Conservation (phyloP, 140 eudicot species). For the Stevia rebaudiana region DNA sequence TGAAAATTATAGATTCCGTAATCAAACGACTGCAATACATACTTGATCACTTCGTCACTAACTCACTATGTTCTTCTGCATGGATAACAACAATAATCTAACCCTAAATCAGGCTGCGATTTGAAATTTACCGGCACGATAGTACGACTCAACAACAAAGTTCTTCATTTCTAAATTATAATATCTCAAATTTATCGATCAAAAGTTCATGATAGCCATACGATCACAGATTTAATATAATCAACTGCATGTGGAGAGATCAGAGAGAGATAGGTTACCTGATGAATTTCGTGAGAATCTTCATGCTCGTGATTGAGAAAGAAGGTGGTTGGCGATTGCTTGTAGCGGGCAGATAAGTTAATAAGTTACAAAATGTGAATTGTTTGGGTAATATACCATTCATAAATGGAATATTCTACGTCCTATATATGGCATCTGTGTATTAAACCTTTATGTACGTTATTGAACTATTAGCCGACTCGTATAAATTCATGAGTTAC, state of each 20-base stretch:
- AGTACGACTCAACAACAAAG: neutral
- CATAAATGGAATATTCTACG: conserved; percentile 27
- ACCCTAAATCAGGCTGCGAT: neutral
- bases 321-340: conserved; percentile 9
- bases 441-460: no score
- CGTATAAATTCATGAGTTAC: no score
- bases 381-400: conserved; percentile 10
- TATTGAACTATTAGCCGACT: no score
- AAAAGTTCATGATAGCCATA: neutral
- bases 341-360: neutral
- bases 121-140: neutral
- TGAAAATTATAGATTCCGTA: neutral
- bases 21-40: neutral
- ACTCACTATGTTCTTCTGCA: no score
- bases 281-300: neutral
- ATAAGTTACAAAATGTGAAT: neutral
- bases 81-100: neutral
- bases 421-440: neutral
- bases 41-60: neutral
- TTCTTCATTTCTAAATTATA: neutral
- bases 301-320: conserved; percentile 23
- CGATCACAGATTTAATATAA: conserved; percentile 3
- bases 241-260: neutral
- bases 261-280: conserved; percentile 5
- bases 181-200: neutral